A percentile compares a stretch with the other conserved stretches of the same genome.
Conservation (phyloP, 495 filamentous ascomycete genomes). For the Lophium mytilinum region DNA sequence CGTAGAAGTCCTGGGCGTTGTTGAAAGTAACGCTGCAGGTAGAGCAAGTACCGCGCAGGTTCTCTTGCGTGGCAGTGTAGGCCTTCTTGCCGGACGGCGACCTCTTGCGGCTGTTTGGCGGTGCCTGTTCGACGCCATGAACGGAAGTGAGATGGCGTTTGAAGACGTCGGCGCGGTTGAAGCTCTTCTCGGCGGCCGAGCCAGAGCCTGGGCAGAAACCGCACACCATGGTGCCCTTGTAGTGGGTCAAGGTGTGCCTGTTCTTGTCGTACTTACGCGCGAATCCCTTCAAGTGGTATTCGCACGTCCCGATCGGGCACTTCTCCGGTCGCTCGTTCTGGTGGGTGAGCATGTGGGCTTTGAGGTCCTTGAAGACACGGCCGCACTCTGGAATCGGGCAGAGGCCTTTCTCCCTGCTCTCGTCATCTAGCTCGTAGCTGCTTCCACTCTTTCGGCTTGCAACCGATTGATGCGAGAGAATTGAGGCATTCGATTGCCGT, state of each 20-base stretch:
- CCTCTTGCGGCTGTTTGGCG: conserved; percentile 91
- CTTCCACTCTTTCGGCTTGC: conserved; percentile 46
- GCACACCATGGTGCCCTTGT: conserved; percentile 99
- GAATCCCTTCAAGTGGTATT: conserved; percentile 93
- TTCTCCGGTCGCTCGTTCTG: conserved; percentile 91
- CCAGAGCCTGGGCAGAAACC: conserved; percentile 93
- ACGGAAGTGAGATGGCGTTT: conserved; percentile 93
- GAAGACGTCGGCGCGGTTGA: conserved; percentile 98
- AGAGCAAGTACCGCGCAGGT: conserved; percentile 70
- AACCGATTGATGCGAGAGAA: conserved; percentile 47
- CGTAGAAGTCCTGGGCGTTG: conserved; percentile 96
- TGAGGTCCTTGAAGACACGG: conserved; percentile 85
- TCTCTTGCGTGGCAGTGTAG: conserved; percentile 42
- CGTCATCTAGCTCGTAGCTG: conserved; percentile 51
- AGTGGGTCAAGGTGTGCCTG: conserved; percentile 94
- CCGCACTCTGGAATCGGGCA: conserved; percentile 83
- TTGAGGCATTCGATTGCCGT: conserved; percentile 49
- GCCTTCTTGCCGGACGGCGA: conserved; percentile 53
- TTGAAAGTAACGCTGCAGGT: conserved; percentile 87
- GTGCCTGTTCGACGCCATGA: conserved; percentile 89
- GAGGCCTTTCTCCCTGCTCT: conserved; percentile 56
- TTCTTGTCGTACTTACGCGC: conserved; percentile 99
- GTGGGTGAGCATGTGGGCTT: conserved; percentile 95
- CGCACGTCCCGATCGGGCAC: conserved; percentile 88
- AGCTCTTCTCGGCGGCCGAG: conserved; percentile 90